Percentiles rank a stretch among this genome's conserved stretches.
Evolutionary conservation across 2,329 filamentous ascomycete genomes (phyloP).

Genomic region (Lasiodiplodia theobromae): DNA sequence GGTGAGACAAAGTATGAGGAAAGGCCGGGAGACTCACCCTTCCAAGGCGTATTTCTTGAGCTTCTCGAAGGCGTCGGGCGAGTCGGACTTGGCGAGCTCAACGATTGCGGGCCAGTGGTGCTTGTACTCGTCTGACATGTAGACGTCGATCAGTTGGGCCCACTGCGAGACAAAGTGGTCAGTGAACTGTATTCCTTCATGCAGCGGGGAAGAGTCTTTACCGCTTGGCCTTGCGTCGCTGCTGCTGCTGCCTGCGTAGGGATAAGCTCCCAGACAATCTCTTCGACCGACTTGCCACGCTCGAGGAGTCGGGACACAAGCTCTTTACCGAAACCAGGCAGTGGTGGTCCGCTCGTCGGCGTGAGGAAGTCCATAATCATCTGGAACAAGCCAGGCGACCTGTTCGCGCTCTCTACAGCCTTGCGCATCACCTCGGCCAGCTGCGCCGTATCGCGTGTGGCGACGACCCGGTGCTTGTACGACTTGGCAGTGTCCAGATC

Average conservation of each 20-base stretch:
- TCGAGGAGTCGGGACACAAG: slow-evolving; percentile 31
- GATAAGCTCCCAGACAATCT: slow-evolving; percentile 30
- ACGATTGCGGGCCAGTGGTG: slow-evolving; percentile 32
- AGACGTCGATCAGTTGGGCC: slow-evolving; percentile 32
- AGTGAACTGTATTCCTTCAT: not conserved
- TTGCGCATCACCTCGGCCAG: slow-evolving; percentile 22
- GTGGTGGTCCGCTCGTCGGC: slow-evolving; percentile 13
- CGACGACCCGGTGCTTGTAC: slow-evolving; percentile 32
- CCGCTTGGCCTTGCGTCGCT: slow-evolving; percentile 27
- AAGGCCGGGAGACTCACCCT: slow-evolving; percentile 1
- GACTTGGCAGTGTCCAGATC: slow-evolving; percentile 38
- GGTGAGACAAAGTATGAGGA: too few relatives aligned
- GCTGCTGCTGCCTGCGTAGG: slow-evolving; percentile 26
- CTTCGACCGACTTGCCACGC: slow-evolving; percentile 30
- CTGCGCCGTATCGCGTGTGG: slow-evolving; percentile 23
- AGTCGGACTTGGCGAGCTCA: slow-evolving; percentile 18
- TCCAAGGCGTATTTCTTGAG: slow-evolving; percentile 31
- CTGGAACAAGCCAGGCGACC: slow-evolving; percentile 1
- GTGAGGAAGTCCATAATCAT: slow-evolving; percentile 24
- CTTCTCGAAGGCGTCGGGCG: slow-evolving; percentile 21
- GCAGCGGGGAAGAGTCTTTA: not conserved
- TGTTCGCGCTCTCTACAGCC: slow-evolving; percentile 13
- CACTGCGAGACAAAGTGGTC: not conserved
- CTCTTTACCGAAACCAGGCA: slow-evolving; percentile 14
- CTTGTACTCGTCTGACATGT: slow-evolving; percentile 30